Evolutionary conservation across 1,284 basidiomycete species (phyloP), one percentile per base, ranked within the genome.

Genomic region (Quambalaria eucalypti): DNA sequence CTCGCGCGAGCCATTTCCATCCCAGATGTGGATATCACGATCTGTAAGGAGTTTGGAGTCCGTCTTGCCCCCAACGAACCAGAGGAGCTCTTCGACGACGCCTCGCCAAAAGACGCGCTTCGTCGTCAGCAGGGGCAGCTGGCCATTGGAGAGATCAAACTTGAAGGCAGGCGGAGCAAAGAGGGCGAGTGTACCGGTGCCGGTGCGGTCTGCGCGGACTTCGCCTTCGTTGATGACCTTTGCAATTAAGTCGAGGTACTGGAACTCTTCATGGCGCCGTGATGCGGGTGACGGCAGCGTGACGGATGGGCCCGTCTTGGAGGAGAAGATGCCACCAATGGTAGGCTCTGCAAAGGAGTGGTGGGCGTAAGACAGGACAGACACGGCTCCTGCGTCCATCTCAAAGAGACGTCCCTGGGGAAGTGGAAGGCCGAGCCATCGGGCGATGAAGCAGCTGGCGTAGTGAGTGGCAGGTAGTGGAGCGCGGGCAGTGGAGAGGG

Each of bases 1-100:
- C 59, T 84, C 86, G 61, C 85, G 82, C 10, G 86, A 87, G 6
- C 90, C 93, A 67, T 98, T 98, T 0, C 91, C 92, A 73, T 96
- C 91, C 93, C 95, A 98, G 67, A 98, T 98, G 74, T 89, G 87
- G 60, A 98, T 83, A 48, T 88, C 90, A 70, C 87, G 87, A n/a
- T 82, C 80, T 0, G 85, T 84, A 30, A 98, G 82, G 0, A 85
- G 67, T 8, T 80, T 84, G 0, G 87, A 85, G 77, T 96, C 89
- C 0, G 93, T 97, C 23, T 80, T 82, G 1, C 92, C 93, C 23
- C 81, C 80, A 16, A 97, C 80, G 71, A 98, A 98, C 93, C 95
- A 98, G 4, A 98, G 81, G 0, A 98, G 83, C 72, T 98, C 93
- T 74, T 96, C 91, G 21, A 90, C 79, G 30, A 98, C 92, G 0